Percentiles rank a stretch among this genome's conserved stretches.
Evolutionary conservation across 148 eudicot genomes (phyloP).

Genomic region (Fagopyrum tataricum): DNA sequence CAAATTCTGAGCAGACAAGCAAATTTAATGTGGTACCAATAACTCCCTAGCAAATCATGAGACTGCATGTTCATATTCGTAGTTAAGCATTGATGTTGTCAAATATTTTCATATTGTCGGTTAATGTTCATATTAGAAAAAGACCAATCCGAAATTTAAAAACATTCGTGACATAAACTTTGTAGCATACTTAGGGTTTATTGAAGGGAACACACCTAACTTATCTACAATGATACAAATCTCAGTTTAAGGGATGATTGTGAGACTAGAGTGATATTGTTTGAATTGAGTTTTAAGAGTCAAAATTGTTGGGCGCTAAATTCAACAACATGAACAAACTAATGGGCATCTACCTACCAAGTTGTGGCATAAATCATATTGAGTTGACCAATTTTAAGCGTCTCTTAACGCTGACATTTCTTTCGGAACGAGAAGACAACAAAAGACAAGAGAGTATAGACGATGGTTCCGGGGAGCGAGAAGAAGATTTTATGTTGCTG

Average conservation of each 20-base stretch:
- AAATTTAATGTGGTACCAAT: conserved; percentile 2
- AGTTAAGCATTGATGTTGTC: neutral
- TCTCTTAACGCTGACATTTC: too few relatives aligned
- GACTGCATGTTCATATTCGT: neutral
- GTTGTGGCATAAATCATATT: neutral
- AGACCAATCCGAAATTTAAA: too few relatives aligned
- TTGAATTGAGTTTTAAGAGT: neutral
- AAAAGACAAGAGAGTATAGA: too few relatives aligned
- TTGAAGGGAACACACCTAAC: neutral
- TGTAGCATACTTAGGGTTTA: neutral
- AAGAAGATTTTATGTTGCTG: too few relatives aligned
- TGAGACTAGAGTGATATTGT: neutral
- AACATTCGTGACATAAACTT: neutral
- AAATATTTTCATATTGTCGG: neutral
- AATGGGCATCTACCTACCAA: neutral
- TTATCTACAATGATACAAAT: neutral
- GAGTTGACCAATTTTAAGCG: too few relatives aligned
- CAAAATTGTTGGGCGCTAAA: neutral
- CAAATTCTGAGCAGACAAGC: neutral
- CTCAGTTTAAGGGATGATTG: neutral
- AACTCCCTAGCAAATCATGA: neutral
- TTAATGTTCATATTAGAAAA: neutral
- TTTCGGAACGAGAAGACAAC: too few relatives aligned
- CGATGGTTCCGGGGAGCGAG: too few relatives aligned
- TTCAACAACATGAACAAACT: neutral